A percentile compares a stretch with the other conserved stretches of the same genome.
phyloP scores from a whole-genome alignment of 345 rosid species.

The Trapa incisa region DNA sequence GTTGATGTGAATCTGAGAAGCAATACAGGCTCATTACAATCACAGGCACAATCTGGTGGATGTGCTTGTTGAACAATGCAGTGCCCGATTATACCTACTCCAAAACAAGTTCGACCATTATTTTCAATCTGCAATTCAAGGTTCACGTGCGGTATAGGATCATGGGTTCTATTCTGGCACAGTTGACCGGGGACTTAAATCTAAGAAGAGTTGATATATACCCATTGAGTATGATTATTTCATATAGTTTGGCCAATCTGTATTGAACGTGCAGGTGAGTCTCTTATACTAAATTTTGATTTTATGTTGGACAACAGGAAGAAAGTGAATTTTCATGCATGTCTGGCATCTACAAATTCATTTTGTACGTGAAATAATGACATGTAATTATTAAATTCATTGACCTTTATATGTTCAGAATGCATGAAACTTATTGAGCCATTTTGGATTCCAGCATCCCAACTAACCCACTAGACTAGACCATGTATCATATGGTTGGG shows the following conservation, averaged over 20 bases:
- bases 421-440: too few species aligned
- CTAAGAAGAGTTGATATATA: not conserved
- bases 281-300: not conserved
- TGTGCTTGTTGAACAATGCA: constrained; percentile 48
- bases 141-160: not conserved
- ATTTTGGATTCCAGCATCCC: too few species aligned
- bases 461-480: too few species aligned
- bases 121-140: not conserved
- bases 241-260: not conserved
- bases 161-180: not conserved
- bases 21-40: constrained; percentile 39
- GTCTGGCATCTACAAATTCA: not conserved
- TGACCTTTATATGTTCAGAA: not conserved
- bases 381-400: not conserved
- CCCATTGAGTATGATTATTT: not conserved
- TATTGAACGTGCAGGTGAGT: not conserved
- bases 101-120: too few species aligned
- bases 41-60: constrained; percentile 73
- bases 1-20: constrained; percentile 85
- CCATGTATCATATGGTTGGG: too few species aligned
- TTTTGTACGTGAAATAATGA: not conserved
- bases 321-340: not conserved
- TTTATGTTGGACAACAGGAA: not conserved
- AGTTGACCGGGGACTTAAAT: not conserved
- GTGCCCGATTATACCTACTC: not conserved